Evolutionary conservation across 2,329 filamentous ascomycete species (phyloP).

Genomic region (Ceratocystis eucalypticola): DNA sequence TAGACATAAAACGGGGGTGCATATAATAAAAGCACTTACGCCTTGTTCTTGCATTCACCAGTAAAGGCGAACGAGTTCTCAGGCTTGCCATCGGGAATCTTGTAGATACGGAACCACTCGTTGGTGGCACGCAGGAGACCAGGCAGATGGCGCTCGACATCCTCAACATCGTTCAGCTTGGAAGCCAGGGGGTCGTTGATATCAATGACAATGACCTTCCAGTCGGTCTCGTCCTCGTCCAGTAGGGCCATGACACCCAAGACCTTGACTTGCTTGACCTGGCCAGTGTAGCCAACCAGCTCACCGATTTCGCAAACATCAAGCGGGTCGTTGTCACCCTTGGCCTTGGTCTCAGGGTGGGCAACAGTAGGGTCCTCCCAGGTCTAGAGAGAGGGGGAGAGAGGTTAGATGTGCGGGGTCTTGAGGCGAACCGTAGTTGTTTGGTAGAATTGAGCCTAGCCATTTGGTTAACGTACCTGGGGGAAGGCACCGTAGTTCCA

Average conservation of each 20-base stretch:
- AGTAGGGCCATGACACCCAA: slow-evolving; percentile 98
- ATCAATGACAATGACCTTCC: slow-evolving; percentile 99
- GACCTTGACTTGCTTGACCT: slow-evolving; percentile 99
- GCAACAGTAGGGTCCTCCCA: slow-evolving; percentile 96
- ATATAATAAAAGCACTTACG: slow-evolving; percentile 37
- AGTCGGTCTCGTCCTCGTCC: slow-evolving; percentile 99
- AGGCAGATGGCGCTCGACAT: slow-evolving; percentile 95
- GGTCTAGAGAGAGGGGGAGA: slow-evolving; percentile 44
- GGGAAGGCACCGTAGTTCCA: slow-evolving; percentile 99
- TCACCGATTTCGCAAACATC: slow-evolving; percentile 99
- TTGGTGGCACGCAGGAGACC: slow-evolving; percentile 95
- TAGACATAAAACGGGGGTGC: slow-evolving; percentile 5
- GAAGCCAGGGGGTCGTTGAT: slow-evolving; percentile 90
- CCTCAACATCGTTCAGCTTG: slow-evolving; percentile 97
- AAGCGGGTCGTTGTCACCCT: slow-evolving; percentile 97
- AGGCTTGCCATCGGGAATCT: slow-evolving; percentile 99
- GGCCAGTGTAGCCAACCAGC: slow-evolving; percentile 86
- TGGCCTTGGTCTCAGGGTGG: slow-evolving; percentile 98
- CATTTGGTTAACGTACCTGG: slow-evolving; percentile 47
- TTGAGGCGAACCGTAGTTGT: slow-evolving; percentile 5
- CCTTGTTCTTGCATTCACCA: slow-evolving; percentile 99
- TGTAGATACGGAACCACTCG: slow-evolving; percentile 99
- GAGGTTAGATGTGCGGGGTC: background rate
- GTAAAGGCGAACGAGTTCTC: slow-evolving; percentile 99
- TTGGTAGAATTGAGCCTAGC: background rate